Conservation (phyloP, 352 stramenopile species). For the Plasmopara viticola region DNA sequence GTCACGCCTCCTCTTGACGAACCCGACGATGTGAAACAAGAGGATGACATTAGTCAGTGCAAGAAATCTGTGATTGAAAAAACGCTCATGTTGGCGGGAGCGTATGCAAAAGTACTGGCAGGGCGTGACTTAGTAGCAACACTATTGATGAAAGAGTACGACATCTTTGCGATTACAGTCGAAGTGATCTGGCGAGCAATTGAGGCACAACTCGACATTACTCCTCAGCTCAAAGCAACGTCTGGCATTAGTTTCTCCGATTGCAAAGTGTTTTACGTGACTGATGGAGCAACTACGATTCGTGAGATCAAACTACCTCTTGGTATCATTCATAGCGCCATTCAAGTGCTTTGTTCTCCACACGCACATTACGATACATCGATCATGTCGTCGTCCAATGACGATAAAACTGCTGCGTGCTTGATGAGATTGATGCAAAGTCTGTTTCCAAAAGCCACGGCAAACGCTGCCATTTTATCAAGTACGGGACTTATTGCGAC, state of each 20-base stretch:
- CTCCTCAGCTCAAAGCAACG: constrained; percentile 45
- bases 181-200: constrained; percentile 75
- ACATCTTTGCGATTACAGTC: constrained; percentile 52
- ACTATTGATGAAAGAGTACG: constrained; percentile 49
- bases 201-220: constrained; percentile 47
- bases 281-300: constrained; percentile 48
- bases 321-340: constrained; percentile 58
- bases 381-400: constrained; percentile 1
- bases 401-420: constrained; percentile 9
- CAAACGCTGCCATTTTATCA: constrained; percentile 42
- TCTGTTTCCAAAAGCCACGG: constrained; percentile 52
- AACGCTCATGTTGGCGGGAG: constrained; percentile 49
- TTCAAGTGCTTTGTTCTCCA: constrained; percentile 56
- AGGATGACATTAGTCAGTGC: constrained; percentile 11
- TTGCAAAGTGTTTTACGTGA: constrained; percentile 78
- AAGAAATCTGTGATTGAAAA: constrained; percentile 45
- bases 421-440: constrained; percentile 47
- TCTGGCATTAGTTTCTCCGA: constrained; percentile 57
- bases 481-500: constrained; percentile 71
- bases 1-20: constrained; percentile 4
- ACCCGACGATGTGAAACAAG: constrained; percentile 10
- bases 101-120: constrained; percentile 62
- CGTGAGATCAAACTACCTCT: constrained; percentile 75
- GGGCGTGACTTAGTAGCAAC: constrained; percentile 57
- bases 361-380: constrained; percentile 27